Conservation (phyloP, 2,329 filamentous ascomycete species). For the Raffaelea arxii region DNA sequence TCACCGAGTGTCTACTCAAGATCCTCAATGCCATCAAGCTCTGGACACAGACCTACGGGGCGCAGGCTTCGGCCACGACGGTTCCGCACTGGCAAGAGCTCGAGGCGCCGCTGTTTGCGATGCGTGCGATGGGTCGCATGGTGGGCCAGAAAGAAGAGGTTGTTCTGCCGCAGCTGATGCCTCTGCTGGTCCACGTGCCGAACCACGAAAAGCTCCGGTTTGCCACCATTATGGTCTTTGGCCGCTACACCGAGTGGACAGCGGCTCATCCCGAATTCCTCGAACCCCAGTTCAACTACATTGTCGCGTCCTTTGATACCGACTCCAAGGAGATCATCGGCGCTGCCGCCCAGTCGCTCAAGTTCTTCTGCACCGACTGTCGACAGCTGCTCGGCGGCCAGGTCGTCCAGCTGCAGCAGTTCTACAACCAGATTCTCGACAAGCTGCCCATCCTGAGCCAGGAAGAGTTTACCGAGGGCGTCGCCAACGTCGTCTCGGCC, state of each 20-base stretch:
- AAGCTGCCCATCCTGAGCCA: conserved; percentile 78
- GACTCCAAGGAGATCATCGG: conserved; percentile 83
- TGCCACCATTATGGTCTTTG: conserved; percentile 94
- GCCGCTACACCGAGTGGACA: conserved; percentile 97
- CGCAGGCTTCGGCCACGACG: conserved; percentile 59
- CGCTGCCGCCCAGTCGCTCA: conserved; percentile 87
- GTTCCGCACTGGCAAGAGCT: conserved; percentile 96
- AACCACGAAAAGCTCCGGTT: conserved; percentile 97
- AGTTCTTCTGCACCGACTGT: conserved; percentile 95
- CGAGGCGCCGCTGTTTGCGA: conserved; percentile 87
- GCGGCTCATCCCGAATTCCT: conserved; percentile 86
- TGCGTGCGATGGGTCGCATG: conserved; percentile 95
- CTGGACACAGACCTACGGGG: conserved; percentile 78
- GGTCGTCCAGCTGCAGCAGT: conserved; percentile 77
- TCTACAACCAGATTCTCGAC: conserved; percentile 85
- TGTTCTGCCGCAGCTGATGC: conserved; percentile 85
- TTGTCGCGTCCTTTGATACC: conserved; percentile 85
- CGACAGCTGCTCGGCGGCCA: conserved; percentile 75
- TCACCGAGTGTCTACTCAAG: conserved; percentile 83
- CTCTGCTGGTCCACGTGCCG: conserved; percentile 85
- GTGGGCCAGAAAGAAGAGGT: conserved; percentile 80
- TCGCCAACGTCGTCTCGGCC: conserved; percentile 81
- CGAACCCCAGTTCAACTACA: conserved; percentile 88
- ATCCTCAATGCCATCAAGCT: conserved; percentile 75
- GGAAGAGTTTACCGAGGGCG: conserved; percentile 93